A percentile compares a stretch with the other conserved stretches of the same genome.
Conservation (phyloP, 2,329 filamentous ascomycete genomes). For the Epichloe uncinata region DNA sequence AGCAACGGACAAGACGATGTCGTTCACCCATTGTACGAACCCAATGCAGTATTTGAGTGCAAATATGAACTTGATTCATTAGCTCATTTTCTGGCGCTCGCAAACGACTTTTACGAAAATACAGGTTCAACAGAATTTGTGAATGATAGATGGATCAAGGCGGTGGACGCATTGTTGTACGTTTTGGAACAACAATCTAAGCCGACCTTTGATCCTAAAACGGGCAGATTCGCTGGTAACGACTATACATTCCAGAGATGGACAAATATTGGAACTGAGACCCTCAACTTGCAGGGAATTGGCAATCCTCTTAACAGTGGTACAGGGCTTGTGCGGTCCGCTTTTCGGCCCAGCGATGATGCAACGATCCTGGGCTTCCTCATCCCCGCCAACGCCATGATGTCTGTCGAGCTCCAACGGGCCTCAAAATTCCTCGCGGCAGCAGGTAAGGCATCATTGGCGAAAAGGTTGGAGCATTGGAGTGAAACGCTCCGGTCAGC, state of each 20-base stretch:
- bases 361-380: slow-evolving; percentile 89
- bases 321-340: slow-evolving; percentile 77
- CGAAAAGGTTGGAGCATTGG: slow-evolving; percentile 43
- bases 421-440: slow-evolving; percentile 55
- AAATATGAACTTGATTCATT: slow-evolving; percentile 98
- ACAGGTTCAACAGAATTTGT: slow-evolving; percentile 70
- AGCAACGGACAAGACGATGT: slow-evolving; percentile 70
- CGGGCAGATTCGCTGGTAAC: slow-evolving; percentile 53
- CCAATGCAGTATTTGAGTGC: slow-evolving; percentile 82
- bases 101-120: slow-evolving; percentile 74
- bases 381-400: slow-evolving; percentile 93
- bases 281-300: slow-evolving; percentile 63
- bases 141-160: slow-evolving; percentile 63
- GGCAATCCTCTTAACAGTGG: slow-evolving; percentile 84
- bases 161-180: slow-evolving; percentile 58
- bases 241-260: slow-evolving; percentile 76
- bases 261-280: slow-evolving; percentile 80
- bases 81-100: slow-evolving; percentile 75
- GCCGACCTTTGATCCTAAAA: slow-evolving; percentile 63
- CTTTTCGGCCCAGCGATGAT: slow-evolving; percentile 91
- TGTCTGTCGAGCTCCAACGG: slow-evolving; percentile 74
- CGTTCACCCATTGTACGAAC: slow-evolving; percentile 81
- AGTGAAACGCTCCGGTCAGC: slow-evolving; percentile 56
- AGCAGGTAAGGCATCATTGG: slow-evolving; percentile 39
- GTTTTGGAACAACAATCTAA: slow-evolving; percentile 68